phyloP scores from a whole-genome alignment of 179 eudicot species.

The Beta lomatogona region DNA sequence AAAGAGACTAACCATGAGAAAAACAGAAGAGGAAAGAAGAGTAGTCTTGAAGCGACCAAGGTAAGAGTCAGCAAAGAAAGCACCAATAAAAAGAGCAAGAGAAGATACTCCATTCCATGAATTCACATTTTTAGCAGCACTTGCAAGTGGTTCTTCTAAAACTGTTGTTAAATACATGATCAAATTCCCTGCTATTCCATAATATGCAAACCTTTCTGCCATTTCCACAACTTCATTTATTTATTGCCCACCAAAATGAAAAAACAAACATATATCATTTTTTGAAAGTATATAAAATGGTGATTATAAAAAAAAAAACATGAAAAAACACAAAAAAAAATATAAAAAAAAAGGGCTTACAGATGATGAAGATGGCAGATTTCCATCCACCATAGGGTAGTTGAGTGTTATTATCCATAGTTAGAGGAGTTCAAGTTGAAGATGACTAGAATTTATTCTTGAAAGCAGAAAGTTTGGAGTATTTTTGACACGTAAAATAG shows the following conservation, averaged over 20 bases:
- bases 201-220: constrained; percentile 73
- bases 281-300: too few relatives aligned
- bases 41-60: constrained; percentile 69
- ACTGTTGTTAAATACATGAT: constrained; percentile 57
- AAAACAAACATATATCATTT: too few relatives aligned
- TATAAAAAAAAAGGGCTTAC: background rate
- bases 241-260: too few relatives aligned
- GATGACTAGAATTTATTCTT: constrained; percentile 2
- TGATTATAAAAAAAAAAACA: background rate
- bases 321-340: background rate
- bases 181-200: constrained; percentile 62
- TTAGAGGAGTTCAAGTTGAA: background rate
- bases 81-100: constrained; percentile 56
- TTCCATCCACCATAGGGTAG: constrained; percentile 1
- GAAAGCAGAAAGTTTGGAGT: background rate
- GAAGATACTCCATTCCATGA: constrained; percentile 67
- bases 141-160: constrained; percentile 42
- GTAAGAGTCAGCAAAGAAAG: constrained; percentile 73
- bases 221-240: constrained; percentile 57
- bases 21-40: constrained; percentile 50
- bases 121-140: constrained; percentile 69
- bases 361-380: constrained; percentile 9
- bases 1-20: constrained; percentile 47
- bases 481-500: background rate
- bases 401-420: background rate